These are phyloP conservation scores for Talaromyces sp. DNA, from an alignment of 2,329 filamentous ascomycete genomes.

Conservation along the genomic window DNA sequence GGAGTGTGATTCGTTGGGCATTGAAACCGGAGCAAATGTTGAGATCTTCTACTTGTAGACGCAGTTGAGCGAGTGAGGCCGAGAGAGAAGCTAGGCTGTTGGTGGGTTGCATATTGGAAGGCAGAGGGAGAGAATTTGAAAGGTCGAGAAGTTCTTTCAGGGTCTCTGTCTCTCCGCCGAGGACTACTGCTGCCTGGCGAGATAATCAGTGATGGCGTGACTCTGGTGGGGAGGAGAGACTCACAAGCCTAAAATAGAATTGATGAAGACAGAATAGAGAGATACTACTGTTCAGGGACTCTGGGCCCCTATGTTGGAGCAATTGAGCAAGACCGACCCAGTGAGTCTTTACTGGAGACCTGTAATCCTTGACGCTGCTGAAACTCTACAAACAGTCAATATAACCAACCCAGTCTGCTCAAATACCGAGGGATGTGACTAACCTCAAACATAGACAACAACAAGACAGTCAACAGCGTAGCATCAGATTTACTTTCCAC, in stretches of 20 bases:
- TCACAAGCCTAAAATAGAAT: slow-evolving; percentile 4
- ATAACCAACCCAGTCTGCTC: neutral
- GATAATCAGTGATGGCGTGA: neutral
- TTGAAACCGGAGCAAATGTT: neutral
- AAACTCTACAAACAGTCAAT: neutral
- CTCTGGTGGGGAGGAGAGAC: neutral
- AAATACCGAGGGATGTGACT: neutral
- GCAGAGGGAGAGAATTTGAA: neutral
- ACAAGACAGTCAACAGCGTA: slow-evolving; percentile 7
- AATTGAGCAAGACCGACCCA: slow-evolving; percentile 6
- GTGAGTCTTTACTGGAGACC: slow-evolving; percentile 5
- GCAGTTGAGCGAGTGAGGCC: neutral
- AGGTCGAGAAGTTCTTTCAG: slow-evolving; percentile 3
- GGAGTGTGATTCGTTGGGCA: neutral
- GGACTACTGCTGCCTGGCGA: neutral
- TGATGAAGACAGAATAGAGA: slow-evolving; percentile 7
- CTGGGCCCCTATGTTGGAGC: neutral
- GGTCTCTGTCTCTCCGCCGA: neutral
- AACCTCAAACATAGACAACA: slow-evolving; percentile 11
- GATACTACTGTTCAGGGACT: neutral
- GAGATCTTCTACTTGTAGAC: neutral
- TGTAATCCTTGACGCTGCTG: neutral
- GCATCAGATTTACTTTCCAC: slow-evolving; percentile 7
- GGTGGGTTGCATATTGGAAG: neutral
- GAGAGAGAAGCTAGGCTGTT: neutral